Conservation (phyloP, 345 rosid genomes). For the Aquilaria malaccensis region DNA sequence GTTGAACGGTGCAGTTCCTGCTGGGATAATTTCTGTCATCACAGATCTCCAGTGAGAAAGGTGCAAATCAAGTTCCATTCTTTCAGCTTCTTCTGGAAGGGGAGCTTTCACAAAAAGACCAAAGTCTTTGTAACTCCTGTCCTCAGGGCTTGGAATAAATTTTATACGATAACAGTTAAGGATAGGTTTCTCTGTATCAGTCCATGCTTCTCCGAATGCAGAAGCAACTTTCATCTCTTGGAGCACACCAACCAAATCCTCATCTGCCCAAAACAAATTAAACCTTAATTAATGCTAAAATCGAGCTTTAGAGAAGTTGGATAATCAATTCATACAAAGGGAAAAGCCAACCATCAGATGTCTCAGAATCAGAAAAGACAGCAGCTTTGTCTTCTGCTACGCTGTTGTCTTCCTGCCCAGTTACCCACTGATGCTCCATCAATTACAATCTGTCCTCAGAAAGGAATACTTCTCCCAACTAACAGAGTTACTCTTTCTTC, state of each 20-base stretch:
- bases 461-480: too few species aligned
- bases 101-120: constrained; percentile 71
- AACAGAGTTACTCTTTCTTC: too few species aligned
- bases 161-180: constrained; percentile 52
- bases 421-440: constrained; percentile 11
- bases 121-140: constrained; percentile 67
- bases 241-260: constrained; percentile 46
- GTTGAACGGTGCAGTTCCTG: constrained; percentile 31
- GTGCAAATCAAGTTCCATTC: constrained; percentile 75
- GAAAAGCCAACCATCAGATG: constrained; percentile 42
- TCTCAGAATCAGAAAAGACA: constrained; percentile 27
- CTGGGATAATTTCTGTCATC: constrained; percentile 47
- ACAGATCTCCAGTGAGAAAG: constrained; percentile 79
- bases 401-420: constrained; percentile 21
- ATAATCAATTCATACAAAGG: too few species aligned
- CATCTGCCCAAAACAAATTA: constrained; percentile 36
- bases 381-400: constrained; percentile 32
- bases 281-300: constrained; percentile 1
- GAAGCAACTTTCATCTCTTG: constrained; percentile 76
- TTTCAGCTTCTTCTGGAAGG: constrained; percentile 76
- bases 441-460: constrained; percentile 1
- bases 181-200: constrained; percentile 22
- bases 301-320: background rate
- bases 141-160: constrained; percentile 63
- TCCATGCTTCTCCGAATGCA: constrained; percentile 51